Evolutionary conservation across 2,329 filamentous ascomycete species (phyloP), one percentile per base, ranked within the genome.

Genomic region (Trichoderma endophyticum): DNA sequence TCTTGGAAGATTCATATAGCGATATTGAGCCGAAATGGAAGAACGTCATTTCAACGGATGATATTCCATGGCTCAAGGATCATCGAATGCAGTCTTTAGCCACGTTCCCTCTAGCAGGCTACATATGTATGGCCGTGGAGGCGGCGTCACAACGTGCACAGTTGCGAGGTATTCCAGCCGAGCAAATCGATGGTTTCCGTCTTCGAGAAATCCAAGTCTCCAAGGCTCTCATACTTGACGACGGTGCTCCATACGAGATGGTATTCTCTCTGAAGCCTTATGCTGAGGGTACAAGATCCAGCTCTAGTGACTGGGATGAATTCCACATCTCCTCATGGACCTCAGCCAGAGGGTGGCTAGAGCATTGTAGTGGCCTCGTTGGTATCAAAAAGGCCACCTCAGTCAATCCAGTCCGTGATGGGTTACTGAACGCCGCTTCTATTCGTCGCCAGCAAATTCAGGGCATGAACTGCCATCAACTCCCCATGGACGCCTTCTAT

Each of bases 271-370:
- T 80, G 5, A 76, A 74, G 8, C 72, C 75, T 1, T 78, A 78
- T 57, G 74, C 77, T 0, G 78, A 80, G 54, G 78, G 78, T 4
- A 78, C 78, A 0, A 73, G 75, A 1, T 76, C 76, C 0, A 77
- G 80, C 18, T 84, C 84, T 0, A 84, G 85, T 36, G 77, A 79
- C 3, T 89, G 87, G 86, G 83, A 87, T 63, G 86, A 88, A 75
- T 90, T 90, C 78, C 79, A 82, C 2, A 86, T 90, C 30, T 86
- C 83, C 60, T 88, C 88, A 0, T 88, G 84, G 83, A 83, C 83
- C 0, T 81, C 82, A 15, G 82, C 79, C 14, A 82, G 85, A 54
- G 85, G 86, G 12, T 90, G 88, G 88, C 84, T 84, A 0, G 86
- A 90, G 75, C 86, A 91, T 75, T 90, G 88, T 76, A 82, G 84